phyloP scores from a whole-genome alignment of 345 rosid genomes.

The Aurinia saxatilis region DNA sequence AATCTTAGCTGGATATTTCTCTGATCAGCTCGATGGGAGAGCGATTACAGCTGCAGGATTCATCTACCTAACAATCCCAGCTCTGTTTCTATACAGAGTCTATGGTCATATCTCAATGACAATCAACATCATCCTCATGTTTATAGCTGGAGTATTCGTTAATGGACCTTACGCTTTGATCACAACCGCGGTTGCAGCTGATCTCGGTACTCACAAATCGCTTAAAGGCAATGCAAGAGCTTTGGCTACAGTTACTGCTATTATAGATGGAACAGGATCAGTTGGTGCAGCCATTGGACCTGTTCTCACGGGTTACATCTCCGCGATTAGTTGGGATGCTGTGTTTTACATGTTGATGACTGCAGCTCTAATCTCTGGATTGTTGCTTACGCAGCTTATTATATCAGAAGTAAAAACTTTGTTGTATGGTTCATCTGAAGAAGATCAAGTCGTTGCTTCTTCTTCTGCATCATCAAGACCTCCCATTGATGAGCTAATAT shows the following conservation, averaged over 20 bases:
- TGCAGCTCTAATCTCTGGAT: slow-evolving; percentile 70
- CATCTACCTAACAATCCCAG: slow-evolving; percentile 82
- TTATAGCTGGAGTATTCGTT: slow-evolving; percentile 73
- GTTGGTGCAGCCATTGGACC: slow-evolving; percentile 96
- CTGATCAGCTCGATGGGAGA: slow-evolving; percentile 67
- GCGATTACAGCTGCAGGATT: slow-evolving; percentile 89
- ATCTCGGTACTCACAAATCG: slow-evolving; percentile 87
- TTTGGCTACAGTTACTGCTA: slow-evolving; percentile 88
- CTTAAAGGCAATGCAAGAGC: slow-evolving; percentile 79
- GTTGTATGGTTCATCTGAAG: slow-evolving; percentile 25
- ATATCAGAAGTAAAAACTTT: slow-evolving; percentile 44
- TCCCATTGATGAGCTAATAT: slow-evolving; percentile 24
- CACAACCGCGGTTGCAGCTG: slow-evolving; percentile 94
- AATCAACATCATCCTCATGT: slow-evolving; percentile 53
- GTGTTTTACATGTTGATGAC: slow-evolving; percentile 91
- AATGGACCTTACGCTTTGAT: slow-evolving; percentile 94
- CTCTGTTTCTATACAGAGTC: slow-evolving; percentile 63
- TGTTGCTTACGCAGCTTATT: slow-evolving; percentile 67
- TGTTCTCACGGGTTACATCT: slow-evolving; percentile 70
- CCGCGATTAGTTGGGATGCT: slow-evolving; percentile 71
- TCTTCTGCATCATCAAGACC: slow-evolving; percentile 10
- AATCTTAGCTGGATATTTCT: slow-evolving; percentile 83
- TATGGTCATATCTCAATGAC: slow-evolving; percentile 70
- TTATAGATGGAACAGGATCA: slow-evolving; percentile 95
- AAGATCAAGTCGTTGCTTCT: slow-evolving; percentile 18